Percentiles rank a stretch among this genome's conserved stretches.
Conservation (phyloP, 352 stramenopile genomes). For the Pythium angustatum region DNA sequence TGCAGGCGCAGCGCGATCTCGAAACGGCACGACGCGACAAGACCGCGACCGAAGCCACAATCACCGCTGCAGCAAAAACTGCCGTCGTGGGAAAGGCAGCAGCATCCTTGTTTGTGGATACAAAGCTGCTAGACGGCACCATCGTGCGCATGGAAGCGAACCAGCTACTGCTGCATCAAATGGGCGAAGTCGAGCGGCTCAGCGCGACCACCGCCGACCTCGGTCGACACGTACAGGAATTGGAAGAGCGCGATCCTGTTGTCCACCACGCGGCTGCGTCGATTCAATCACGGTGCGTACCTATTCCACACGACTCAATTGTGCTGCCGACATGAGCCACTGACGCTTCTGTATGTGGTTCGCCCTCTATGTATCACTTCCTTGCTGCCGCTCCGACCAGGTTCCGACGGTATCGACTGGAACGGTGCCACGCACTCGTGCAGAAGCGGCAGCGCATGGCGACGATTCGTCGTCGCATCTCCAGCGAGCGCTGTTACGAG, state of each 20-base stretch:
- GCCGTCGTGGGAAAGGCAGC: not conserved
- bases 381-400: too few species aligned
- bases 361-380: not conserved
- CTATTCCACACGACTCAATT: too few species aligned
- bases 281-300: conserved; percentile 39
- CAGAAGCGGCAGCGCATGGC: conserved; percentile 18
- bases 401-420: conserved; percentile 27
- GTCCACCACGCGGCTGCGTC: conserved; percentile 31
- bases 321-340: too few species aligned
- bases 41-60: conserved; percentile 20
- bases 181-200: conserved; percentile 34
- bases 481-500: conserved; percentile 41
- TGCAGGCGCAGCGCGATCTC: conserved; percentile 26
- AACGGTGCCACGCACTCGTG: conserved; percentile 9
- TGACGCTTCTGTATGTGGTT: too few species aligned
- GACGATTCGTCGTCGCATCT: conserved; percentile 28
- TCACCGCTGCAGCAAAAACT: not conserved
- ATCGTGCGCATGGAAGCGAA: conserved; percentile 36
- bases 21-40: conserved; percentile 21
- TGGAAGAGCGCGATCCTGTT: conserved; percentile 24
- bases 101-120: conserved; percentile 25
- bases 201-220: conserved; percentile 11
- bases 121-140: conserved; percentile 32
- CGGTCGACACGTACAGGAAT: conserved; percentile 17
- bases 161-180: conserved; percentile 38